These are phyloP conservation scores for Coprinellus micaceus DNA, from an alignment of 768 basidiomycete species.

Conservation along the genomic window DNA sequence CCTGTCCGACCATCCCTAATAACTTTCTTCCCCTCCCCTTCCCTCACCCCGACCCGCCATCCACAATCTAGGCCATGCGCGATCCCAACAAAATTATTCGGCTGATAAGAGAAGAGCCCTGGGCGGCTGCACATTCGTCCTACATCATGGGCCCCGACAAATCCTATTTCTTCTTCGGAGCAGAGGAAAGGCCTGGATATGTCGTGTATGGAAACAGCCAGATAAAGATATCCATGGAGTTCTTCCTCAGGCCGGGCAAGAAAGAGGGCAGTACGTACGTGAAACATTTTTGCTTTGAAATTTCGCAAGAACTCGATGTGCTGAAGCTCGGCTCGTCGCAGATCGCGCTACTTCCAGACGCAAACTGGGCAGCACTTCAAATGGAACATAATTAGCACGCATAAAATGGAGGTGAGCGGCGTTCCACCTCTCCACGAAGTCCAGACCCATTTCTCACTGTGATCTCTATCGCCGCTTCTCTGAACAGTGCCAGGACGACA, in stretches of 20 bases:
- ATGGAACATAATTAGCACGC: slow-evolving; percentile 57
- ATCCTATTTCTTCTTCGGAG: slow-evolving; percentile 74
- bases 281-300: not conserved
- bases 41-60: not conserved
- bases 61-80: not conserved
- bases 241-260: slow-evolving; percentile 50
- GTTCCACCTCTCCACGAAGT: slow-evolving; percentile 1
- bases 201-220: slow-evolving; percentile 66
- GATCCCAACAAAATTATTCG: slow-evolving; percentile 61
- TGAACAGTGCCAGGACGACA: slow-evolving; percentile 57
- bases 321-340: slow-evolving; percentile 21
- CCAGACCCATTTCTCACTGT: not conserved
- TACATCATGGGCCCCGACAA: slow-evolving; percentile 75
- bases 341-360: slow-evolving; percentile 72
- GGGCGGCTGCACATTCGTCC: slow-evolving; percentile 63
- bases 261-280: slow-evolving; percentile 62
- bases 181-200: slow-evolving; percentile 55
- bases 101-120: slow-evolving; percentile 59
- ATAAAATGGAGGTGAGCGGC: slow-evolving; percentile 63
- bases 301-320: not conserved
- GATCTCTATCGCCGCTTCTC: not conserved
- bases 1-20: too few relatives aligned
- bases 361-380: slow-evolving; percentile 70
- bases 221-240: slow-evolving; percentile 51
- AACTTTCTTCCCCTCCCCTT: not conserved